These are phyloP conservation scores for Clohesyomyces aquaticus DNA, from an alignment of 495 filamentous ascomycete genomes.

Conservation along the genomic window DNA sequence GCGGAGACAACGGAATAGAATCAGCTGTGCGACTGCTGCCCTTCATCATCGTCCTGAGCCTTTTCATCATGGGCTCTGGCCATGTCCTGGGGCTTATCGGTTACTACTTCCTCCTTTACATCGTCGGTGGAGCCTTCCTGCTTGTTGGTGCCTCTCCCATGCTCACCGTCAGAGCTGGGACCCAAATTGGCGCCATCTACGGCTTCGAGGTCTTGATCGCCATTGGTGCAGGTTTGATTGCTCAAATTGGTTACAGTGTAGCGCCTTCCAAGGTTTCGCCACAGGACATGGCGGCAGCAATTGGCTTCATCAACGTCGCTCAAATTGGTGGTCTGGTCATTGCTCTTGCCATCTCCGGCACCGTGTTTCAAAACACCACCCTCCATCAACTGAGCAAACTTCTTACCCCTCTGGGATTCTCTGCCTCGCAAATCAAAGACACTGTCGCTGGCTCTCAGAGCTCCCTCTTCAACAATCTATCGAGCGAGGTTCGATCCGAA, in stretches of 20 bases:
- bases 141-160: background rate
- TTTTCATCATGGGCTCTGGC: background rate
- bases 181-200: conserved; percentile 3
- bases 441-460: conserved; percentile 16
- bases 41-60: background rate
- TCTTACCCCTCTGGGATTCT: conserved; percentile 6
- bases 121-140: background rate
- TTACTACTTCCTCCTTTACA: background rate
- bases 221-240: conserved; percentile 7
- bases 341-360: conserved; percentile 5
- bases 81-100: background rate
- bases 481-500: conserved; percentile 1
- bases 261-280: conserved; percentile 6
- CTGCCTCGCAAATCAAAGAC: conserved; percentile 7
- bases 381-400: background rate
- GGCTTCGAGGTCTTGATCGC: conserved; percentile 12
- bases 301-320: conserved; percentile 11
- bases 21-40: background rate
- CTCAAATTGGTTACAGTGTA: conserved; percentile 10
- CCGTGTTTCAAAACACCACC: conserved; percentile 6
- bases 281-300: conserved; percentile 5
- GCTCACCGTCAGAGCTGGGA: conserved; percentile 5
- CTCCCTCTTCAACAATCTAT: conserved; percentile 6
- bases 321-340: conserved; percentile 20
- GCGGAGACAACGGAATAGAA: conserved; percentile 15